Conservation (phyloP, 768 basidiomycete species). For the Termitomyces sp. region DNA sequence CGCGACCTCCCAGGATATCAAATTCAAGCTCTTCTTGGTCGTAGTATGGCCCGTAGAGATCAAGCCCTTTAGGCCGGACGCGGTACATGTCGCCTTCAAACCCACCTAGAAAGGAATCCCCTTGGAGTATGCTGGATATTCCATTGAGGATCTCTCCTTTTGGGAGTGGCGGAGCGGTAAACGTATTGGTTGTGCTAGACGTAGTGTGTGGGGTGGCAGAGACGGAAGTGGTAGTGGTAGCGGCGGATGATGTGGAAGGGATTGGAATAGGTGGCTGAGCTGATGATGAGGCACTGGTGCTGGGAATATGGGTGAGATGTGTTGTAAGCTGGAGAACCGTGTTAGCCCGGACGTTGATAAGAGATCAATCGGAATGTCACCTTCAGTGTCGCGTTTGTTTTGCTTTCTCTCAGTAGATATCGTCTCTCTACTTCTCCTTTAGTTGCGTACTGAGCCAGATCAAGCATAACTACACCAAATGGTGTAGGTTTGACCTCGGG, state of each 20-base stretch:
- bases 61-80: constrained; percentile 45
- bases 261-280: background rate
- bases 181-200: constrained; percentile 22
- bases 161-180: constrained; percentile 61
- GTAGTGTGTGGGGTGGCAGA: background rate
- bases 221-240: background rate
- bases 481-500: constrained; percentile 30
- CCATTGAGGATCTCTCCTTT: constrained; percentile 71
- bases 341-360: background rate
- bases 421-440: constrained; percentile 55
- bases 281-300: constrained; percentile 10
- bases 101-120: constrained; percentile 8
- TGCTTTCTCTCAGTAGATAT: constrained; percentile 67
- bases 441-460: constrained; percentile 71
- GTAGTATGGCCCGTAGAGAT: constrained; percentile 36
- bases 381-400: constrained; percentile 76
- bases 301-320: constrained; percentile 31
- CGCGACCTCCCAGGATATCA: constrained; percentile 26
- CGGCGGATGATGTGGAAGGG: background rate
- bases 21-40: constrained; percentile 32
- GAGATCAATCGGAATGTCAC: constrained; percentile 25
- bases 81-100: constrained; percentile 46
- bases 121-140: constrained; percentile 49
- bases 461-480: constrained; percentile 61
- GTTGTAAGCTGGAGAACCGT: constrained; percentile 45